Evolutionary conservation across 1,284 basidiomycete species (phyloP).

Genomic region (Ganoderma lucidum): DNA sequence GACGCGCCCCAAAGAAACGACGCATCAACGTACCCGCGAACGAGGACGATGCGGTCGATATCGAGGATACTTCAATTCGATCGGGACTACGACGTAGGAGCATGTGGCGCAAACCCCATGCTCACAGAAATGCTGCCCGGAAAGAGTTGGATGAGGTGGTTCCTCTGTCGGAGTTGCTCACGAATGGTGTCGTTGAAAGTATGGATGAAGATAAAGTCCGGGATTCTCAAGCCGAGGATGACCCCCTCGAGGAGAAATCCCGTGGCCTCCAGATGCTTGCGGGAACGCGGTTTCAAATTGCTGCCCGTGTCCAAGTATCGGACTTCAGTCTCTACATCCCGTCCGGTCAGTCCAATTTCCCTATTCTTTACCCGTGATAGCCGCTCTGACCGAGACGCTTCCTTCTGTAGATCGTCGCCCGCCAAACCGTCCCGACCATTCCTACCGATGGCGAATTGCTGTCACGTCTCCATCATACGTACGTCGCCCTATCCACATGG

Average conservation of each 20-base stretch:
- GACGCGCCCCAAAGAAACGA: slow-evolving; percentile 62
- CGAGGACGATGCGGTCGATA: slow-evolving; percentile 53
- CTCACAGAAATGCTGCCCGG: slow-evolving; percentile 54
- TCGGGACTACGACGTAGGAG: slow-evolving; percentile 19
- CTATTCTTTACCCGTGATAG: not conserved
- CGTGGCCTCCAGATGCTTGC: slow-evolving; percentile 23
- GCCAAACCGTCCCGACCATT: slow-evolving; percentile 47
- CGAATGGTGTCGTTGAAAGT: not conserved
- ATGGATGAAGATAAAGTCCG: not conserved
- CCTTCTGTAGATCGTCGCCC: slow-evolving; percentile 51
- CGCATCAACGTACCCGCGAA: slow-evolving; percentile 62
- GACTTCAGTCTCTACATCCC: slow-evolving; percentile 72
- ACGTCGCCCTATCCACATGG: slow-evolving; percentile 37
- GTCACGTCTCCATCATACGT: slow-evolving; percentile 78
- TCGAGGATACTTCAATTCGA: slow-evolving; percentile 40
- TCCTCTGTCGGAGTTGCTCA: slow-evolving; percentile 16
- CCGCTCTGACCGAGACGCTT: not conserved
- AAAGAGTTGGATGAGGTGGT: slow-evolving; percentile 43
- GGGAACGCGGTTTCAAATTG: slow-evolving; percentile 70
- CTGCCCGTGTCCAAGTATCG: slow-evolving; percentile 64
- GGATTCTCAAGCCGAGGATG: not conserved
- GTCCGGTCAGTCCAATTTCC: slow-evolving; percentile 50
- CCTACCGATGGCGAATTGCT: slow-evolving; percentile 77
- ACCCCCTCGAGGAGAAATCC: not conserved
- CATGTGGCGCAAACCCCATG: slow-evolving; percentile 52